Evolutionary conservation across 208 protist genomes (phyloP).

Genomic region (Angomonas desouzai): DNA sequence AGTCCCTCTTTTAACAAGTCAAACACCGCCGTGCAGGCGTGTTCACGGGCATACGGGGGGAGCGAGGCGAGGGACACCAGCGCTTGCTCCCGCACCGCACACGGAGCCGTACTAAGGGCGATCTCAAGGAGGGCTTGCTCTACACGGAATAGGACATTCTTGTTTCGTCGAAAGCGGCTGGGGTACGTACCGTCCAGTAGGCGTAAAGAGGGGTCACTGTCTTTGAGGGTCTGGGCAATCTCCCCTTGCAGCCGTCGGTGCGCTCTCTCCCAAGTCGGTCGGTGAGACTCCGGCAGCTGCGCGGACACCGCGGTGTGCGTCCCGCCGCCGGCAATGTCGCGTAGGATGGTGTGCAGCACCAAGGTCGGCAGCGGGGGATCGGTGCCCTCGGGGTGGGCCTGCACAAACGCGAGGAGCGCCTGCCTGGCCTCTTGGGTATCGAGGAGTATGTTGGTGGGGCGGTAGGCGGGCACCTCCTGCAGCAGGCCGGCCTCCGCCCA

Average conservation of each 20-base stretch:
- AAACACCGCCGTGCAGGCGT: conserved; percentile 44
- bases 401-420: conserved; percentile 22
- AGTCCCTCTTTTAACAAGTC: conserved; percentile 35
- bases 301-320: neutral
- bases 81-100: conserved; percentile 50
- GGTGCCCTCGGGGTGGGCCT: conserved; percentile 11
- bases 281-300: conserved; percentile 1
- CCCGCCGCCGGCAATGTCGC: neutral
- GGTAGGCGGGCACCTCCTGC: conserved; percentile 43
- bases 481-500: conserved; percentile 8
- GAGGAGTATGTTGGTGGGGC: conserved; percentile 44
- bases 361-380: conserved; percentile 27
- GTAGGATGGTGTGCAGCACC: conserved; percentile 23
- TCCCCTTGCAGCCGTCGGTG: conserved; percentile 3
- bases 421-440: conserved; percentile 28
- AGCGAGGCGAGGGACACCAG: conserved; percentile 51
- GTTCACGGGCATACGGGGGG: conserved; percentile 37
- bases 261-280: neutral
- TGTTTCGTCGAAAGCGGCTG: conserved; percentile 29
- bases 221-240: conserved; percentile 1
- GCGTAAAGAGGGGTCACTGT: conserved; percentile 11
- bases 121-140: conserved; percentile 41
- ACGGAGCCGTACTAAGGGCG: conserved; percentile 14
- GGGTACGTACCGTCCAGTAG: conserved; percentile 44
- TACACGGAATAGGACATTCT: conserved; percentile 46